Base-by-base conservation (phyloP, 495 filamentous ascomycete genomes). In the Wilcoxina mikolae region DNA sequence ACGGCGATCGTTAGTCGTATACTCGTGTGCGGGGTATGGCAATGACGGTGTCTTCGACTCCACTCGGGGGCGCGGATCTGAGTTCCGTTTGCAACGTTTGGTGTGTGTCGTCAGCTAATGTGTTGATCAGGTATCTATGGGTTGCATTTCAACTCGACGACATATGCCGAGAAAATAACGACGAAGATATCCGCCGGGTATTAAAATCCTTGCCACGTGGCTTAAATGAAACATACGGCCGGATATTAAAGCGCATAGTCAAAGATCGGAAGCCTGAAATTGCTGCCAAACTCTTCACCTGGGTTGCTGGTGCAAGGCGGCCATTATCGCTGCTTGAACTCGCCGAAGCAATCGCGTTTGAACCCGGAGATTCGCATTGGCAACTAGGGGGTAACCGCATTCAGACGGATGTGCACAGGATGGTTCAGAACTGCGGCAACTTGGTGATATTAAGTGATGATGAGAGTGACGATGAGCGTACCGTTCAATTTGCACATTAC, bases 121-220 rank as follows among this genome's bases (percentile, higher is more conserved):
- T n/a, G n/a, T n/a, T n/a, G 42, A 27, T 45, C 38, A 70, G 67
- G 66, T 73, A 71, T 56, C 65, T 70, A 43, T 72, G 68, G 69
- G 69, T 60, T 25, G 61, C 51, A 15, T 73, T 70, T 44, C 70
- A 73, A 50, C 54, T 73, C 4, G 57, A 68, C 45, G 59, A 61
- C 18, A 57, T 65, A n/a, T 72, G 68, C 57, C 51, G 53, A 22
- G 54, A 68, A 51, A 48, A 48, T 25, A 56, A 51, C n/a, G 57
- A 58, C 20, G 15, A 27, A 2, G 38, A 50, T 3, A 39, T 71
- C 24, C 49, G 58, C 44, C 42, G 57, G 17, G 54, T 60, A 7
- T 55, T 71, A 5, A 28, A 23, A 27, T 61, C 61, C 4, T 51
- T 71, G 4, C 71, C 71, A 5, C 54, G 51, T 33, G 67, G 63